A percentile compares a stretch with the other conserved stretches of the same genome.
Conservation (phyloP, 1,284 basidiomycete species). For the Hymenochaete sp. region DNA sequence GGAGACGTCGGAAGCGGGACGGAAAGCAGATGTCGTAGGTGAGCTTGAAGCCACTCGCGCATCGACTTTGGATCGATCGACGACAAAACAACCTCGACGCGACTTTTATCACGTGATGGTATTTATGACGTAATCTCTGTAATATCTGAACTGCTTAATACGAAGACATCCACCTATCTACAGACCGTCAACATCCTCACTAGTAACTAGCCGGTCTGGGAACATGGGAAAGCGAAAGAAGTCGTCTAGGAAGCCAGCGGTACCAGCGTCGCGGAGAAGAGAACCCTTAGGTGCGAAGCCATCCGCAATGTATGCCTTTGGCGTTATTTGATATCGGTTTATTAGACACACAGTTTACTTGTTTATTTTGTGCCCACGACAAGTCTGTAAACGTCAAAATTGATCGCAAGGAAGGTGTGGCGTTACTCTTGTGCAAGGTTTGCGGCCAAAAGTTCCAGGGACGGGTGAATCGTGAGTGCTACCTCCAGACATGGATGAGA, state of each 20-base stretch:
- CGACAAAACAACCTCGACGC: constrained; percentile 6
- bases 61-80: not conserved
- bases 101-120: constrained; percentile 3
- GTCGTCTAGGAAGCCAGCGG: constrained; percentile 64
- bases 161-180: no score
- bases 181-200: no score
- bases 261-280: constrained; percentile 47
- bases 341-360: constrained; percentile 69
- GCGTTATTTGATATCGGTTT: constrained; percentile 11
- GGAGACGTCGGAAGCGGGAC: not conserved
- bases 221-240: constrained; percentile 84
- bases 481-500: constrained; percentile 15
- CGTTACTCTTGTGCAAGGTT: constrained; percentile 66
- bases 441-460: constrained; percentile 79
- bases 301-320: constrained; percentile 3
- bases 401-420: constrained; percentile 75
- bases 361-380: constrained; percentile 88
- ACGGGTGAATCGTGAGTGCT: constrained; percentile 68
- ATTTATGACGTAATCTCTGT: constrained; percentile 3
- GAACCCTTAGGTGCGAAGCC: constrained; percentile 61
- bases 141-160: not conserved
- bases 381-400: constrained; percentile 82
- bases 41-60: not conserved
- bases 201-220: not conserved
- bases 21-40: not conserved